phyloP scores from a whole-genome alignment of 2,329 filamentous ascomycete genomes.

The Sclerotinia subarctica region DNA sequence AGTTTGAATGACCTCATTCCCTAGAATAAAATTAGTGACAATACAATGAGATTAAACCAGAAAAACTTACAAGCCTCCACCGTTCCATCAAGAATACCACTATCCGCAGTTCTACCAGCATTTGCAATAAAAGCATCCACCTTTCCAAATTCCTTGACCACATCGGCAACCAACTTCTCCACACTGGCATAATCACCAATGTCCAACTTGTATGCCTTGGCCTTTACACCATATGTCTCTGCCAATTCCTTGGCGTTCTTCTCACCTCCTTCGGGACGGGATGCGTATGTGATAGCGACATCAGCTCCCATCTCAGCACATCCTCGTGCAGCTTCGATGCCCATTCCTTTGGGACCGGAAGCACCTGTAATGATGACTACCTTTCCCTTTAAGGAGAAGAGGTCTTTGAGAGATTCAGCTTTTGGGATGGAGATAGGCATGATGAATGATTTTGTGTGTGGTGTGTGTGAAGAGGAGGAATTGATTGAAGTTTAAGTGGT shows the following conservation, averaged over 20 bases:
- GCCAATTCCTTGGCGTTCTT: slow-evolving; percentile 62
- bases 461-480: neutral
- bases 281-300: slow-evolving; percentile 65
- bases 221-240: slow-evolving; percentile 60
- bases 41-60: too few relatives aligned
- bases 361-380: slow-evolving; percentile 62
- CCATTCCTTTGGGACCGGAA: slow-evolving; percentile 63
- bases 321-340: slow-evolving; percentile 63
- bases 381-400: slow-evolving; percentile 60
- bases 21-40: neutral
- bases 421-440: slow-evolving; percentile 59
- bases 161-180: slow-evolving; percentile 52
- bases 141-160: slow-evolving; percentile 67
- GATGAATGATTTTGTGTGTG: slow-evolving; percentile 30
- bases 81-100: slow-evolving; percentile 64
- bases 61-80: slow-evolving; percentile 54
- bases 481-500: neutral
- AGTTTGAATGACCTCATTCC: slow-evolving; percentile 60
- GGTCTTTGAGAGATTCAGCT: slow-evolving; percentile 55
- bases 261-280: slow-evolving; percentile 58
- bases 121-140: slow-evolving; percentile 67
- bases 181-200: slow-evolving; percentile 54
- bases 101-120: slow-evolving; percentile 67
- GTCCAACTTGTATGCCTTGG: slow-evolving; percentile 65
- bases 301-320: slow-evolving; percentile 63